Conservation (phyloP, 768 basidiomycete species). For the Cantharellus anzutake region DNA sequence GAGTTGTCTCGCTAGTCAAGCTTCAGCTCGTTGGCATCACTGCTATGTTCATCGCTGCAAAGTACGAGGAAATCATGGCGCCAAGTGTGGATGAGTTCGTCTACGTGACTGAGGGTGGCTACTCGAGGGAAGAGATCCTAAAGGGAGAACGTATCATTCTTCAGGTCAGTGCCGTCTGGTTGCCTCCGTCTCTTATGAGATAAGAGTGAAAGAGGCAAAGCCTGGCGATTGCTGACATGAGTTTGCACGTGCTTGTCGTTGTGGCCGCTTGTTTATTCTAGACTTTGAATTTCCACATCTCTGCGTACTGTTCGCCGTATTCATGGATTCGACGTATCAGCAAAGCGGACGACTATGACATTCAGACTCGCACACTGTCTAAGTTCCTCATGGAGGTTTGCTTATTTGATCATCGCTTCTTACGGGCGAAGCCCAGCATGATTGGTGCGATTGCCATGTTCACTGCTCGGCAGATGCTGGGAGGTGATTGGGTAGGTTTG, state of each 20-base stretch:
- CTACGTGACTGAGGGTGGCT: conserved; percentile 92
- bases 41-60: conserved; percentile 97
- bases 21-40: conserved; percentile 95
- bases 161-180: conserved; percentile 23
- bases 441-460: conserved; percentile 97
- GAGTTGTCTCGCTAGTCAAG: conserved; percentile 75
- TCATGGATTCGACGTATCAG: conserved; percentile 98
- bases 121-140: conserved; percentile 86
- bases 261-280: conserved; percentile 6
- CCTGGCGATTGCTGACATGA: background rate
- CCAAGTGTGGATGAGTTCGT: conserved; percentile 54
- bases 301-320: conserved; percentile 96
- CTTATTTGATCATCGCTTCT: conserved; percentile 77
- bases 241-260: background rate
- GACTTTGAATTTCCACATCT: conserved; percentile 86
- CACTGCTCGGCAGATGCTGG: conserved; percentile 82
- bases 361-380: conserved; percentile 90
- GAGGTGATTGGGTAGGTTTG: conserved; percentile 80
- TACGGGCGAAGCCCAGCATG: conserved; percentile 83
- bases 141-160: conserved; percentile 96
- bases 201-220: too few species aligned
- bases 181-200: background rate
- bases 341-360: conserved; percentile 96
- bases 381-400: conserved; percentile 97
- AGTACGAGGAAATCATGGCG: conserved; percentile 98